Evolutionary conservation across 495 filamentous ascomycete genomes (phyloP), one percentile per base, ranked within the genome.

Genomic region (Penicillium lagena): DNA sequence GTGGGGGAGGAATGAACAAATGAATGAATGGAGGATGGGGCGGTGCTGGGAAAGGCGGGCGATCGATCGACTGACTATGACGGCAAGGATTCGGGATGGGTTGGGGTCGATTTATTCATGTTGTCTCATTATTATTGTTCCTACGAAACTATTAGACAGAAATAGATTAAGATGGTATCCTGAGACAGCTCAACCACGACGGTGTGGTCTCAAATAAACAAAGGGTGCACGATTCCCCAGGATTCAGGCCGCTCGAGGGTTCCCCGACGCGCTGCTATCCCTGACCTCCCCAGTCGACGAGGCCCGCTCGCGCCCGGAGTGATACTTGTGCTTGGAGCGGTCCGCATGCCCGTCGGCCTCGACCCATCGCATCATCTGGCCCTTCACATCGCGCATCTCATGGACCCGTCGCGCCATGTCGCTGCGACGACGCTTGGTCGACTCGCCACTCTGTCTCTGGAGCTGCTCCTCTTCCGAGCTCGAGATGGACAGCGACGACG

Each of bases 381-480:
- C 60, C 44, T 67, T 68, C 13, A 69, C 59, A 42, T 72, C 66
- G 12, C 62, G 62, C 62, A 72, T 67, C 36, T 67, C 62, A 46
- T 70, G 64, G 4, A 66, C 58, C 29, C 45, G 59, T 30, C 58
- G 54, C 0, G 60, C 42, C 17, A 68, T 38, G 8, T 66, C 61
- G 4, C 61, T 58, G 27, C 63, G 55, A 12, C 60, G 53, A 12
- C 60, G 53, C 30, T 59, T 61, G 29, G 46, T 41, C 37, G 47
- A 8, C 17, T 56, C 22, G 54, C 75, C 64, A 65, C 69, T 61
- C 28, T 71, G 64, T 34, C 77, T 75, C 39, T 83, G 76, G 22
- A 95, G 63, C 42, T 83, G 78, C 36, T 88, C 84, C 55, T 90
- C 81, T 39, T 91, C 89, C 35, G 79, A 82, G 40, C 82, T 88